Evolutionary conservation across 2,329 filamentous ascomycete species (phyloP), one percentile per base, ranked within the genome.

Genomic region (Aureobasidium musti): DNA sequence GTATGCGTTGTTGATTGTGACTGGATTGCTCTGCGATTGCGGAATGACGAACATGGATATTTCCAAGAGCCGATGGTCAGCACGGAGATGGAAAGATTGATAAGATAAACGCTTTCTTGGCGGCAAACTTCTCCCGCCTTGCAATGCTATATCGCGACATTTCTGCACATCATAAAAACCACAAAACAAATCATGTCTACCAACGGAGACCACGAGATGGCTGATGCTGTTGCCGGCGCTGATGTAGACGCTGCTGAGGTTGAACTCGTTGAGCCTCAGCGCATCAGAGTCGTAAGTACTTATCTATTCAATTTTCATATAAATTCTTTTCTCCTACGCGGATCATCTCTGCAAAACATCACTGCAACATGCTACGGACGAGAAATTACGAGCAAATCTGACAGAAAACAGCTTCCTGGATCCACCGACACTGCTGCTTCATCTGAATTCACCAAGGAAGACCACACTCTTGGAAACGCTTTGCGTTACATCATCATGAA

Each of bases 401-500:
- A 53, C 21, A 5, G 19, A 28, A 19, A 19, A 63, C 68, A 97
- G 94, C 82, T 97, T 33, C 90, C 92, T 41, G 93, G 93, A 56
- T 91, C 91, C 65, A 90, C 79, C 19, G 90, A 94, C 59, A 94
- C 90, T 10, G 93, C 93, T 5, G 95, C 95, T 35, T 97, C 92
- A 19, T 99, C 98, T 76, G 91, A 98, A 77, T 96, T 99, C 73
- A 87, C 91, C 68, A 89, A 91, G 53, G 95, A 99, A 81, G 92
- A 96, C 50, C 95, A 99, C 79, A 99, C 95, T 0, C 82, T 99
- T 63, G 95, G 95, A 33, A 99, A 99, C 79, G 92, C 93, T 11
- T 81, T 99, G 72, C 86, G 95, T 74, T 98, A 93, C 77, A 90
- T 97, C 70, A 96, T 99, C 74, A 97, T 97, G 91, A 98, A 98